Conservation (phyloP, 2,329 filamentous ascomycete genomes). For the Colletotrichum sp. region DNA sequence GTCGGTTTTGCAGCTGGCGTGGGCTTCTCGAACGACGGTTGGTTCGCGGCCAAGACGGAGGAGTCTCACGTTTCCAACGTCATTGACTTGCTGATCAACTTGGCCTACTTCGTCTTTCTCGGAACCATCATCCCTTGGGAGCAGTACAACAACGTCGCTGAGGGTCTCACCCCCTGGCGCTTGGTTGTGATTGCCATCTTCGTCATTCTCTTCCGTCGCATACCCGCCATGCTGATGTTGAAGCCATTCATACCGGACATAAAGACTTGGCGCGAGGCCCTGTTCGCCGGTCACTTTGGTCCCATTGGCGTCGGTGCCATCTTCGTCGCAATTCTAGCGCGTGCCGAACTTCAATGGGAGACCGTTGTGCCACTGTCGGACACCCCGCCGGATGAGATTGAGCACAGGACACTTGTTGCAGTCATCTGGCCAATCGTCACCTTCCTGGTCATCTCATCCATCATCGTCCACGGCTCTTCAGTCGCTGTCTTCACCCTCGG, state of each 20-base stretch:
- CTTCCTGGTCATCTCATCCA: constrained; percentile 93
- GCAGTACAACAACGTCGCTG: constrained; percentile 76
- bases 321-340: constrained; percentile 89
- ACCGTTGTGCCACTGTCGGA: constrained; percentile 74
- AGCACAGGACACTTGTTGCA: constrained; percentile 73
- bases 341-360: constrained; percentile 85
- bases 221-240: constrained; percentile 89
- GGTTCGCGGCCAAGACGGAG: constrained; percentile 98
- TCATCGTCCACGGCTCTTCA: constrained; percentile 96
- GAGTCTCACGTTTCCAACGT: constrained; percentile 99
- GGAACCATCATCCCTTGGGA: constrained; percentile 97
- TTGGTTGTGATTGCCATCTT: constrained; percentile 92
- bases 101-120: constrained; percentile 98
- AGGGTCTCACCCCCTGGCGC: constrained; percentile 85
- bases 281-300: constrained; percentile 97
- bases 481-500: constrained; percentile 97
- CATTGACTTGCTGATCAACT: constrained; percentile 94
- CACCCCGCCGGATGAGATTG: constrained; percentile 58
- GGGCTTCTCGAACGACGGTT: constrained; percentile 99
- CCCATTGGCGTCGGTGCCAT: constrained; percentile 97
- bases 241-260: constrained; percentile 96
- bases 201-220: constrained; percentile 93
- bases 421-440: constrained; percentile 96
- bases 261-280: constrained; percentile 95
- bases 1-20: constrained; percentile 95